phyloP scores from a whole-genome alignment of 306 rosid species.

The Vicia sativa region DNA sequence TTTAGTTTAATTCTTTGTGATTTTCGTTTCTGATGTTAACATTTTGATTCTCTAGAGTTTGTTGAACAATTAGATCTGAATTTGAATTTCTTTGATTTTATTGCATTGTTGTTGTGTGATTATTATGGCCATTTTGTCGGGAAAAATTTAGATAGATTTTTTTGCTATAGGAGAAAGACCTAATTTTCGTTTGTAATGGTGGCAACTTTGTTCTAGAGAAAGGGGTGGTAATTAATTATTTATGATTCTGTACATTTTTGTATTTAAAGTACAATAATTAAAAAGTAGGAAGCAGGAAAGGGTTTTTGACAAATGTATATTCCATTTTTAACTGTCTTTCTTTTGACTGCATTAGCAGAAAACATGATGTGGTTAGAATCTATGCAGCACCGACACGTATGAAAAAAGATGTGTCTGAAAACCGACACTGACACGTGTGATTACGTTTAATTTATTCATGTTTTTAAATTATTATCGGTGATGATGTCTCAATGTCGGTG shows the following conservation, averaged over 20 bases:
- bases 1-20: constrained; percentile 15
- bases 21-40: background rate
- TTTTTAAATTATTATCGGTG: no score
- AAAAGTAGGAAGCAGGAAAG: background rate
- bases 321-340: background rate
- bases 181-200: background rate
- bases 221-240: constrained; percentile 2
- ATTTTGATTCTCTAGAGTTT: constrained; percentile 28
- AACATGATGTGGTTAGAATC: background rate
- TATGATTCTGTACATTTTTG: constrained; percentile 1
- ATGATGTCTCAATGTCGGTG: no score
- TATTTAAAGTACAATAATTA: background rate
- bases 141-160: constrained; percentile 9
- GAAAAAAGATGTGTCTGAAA: no score
- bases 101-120: constrained; percentile 6
- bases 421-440: no score
- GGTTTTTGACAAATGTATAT: constrained; percentile 21
- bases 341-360: constrained; percentile 22
- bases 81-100: constrained; percentile 18
- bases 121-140: background rate
- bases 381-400: no score
- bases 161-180: constrained; percentile 6
- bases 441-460: no score
- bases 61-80: constrained; percentile 54
- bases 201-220: constrained; percentile 18